Evolutionary conservation across 768 basidiomycete genomes (phyloP), one percentile per base, ranked within the genome.

Genomic region (Rhizopogon sp.): DNA sequence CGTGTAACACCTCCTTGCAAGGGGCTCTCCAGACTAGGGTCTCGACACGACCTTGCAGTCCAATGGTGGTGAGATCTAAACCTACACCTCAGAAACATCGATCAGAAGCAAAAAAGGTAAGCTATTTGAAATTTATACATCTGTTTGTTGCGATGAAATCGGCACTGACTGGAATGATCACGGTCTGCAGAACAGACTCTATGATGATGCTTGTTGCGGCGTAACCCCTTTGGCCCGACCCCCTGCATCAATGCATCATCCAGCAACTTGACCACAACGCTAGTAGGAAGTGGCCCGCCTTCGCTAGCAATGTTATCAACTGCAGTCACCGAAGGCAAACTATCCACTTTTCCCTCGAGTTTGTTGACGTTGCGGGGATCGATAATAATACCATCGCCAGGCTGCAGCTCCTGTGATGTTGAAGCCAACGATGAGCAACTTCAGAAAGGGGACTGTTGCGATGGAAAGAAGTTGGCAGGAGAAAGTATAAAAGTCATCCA

Each of bases 331-430:
- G 16, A 46, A 33, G n/a, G n/a, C 20, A 29, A 29, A 28, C 9
- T 8, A 43, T 46, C n/a, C 44, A 54, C 33, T 37, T 22, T 29
- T 50, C 44, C 20, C 60, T 74, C 68, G 20, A 76, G 62, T 43
- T 76, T 72, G 11, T 60, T 58, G 33, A 63, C 52, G n/a, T 13
- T 46, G 20, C 65, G 66, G 2, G 74, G 73, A 3, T 76, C 75
- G 29, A 79, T 68, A 47, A 76, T 62, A 56, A 76, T 59, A 22
- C 53, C 56, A 46, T 70, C 66, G 43, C 63, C 58, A 3, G 39
- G 56, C 4, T 40, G 52, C 17, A 57, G 55, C 35, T 43, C 55
- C 63, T 60, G 54, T 67, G 58, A 16, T 63, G 51, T 11, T 67
- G 61, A 45, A 67, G 56, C 58, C 64, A 62, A 33, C 66, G 57